Conservation (phyloP, 2,329 filamentous ascomycete genomes). For the Hortaea sp. region DNA sequence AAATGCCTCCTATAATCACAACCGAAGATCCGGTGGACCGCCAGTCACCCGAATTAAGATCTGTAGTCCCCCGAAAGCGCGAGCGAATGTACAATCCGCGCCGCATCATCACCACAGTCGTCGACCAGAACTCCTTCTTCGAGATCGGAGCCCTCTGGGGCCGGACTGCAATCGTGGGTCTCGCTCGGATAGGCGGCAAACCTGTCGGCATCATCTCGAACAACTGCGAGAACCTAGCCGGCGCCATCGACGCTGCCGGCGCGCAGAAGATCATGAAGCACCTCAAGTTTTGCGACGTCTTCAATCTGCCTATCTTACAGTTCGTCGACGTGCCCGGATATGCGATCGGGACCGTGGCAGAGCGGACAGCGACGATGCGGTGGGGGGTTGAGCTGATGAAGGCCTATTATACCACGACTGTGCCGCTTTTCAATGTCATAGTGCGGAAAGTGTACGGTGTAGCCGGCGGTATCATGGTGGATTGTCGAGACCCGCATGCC, state of each 20-base stretch:
- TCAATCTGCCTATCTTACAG: constrained; percentile 54
- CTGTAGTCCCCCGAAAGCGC: constrained; percentile 47
- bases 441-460: constrained; percentile 53
- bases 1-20: constrained; percentile 39
- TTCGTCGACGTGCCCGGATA: constrained; percentile 56
- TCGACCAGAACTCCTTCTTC: constrained; percentile 50
- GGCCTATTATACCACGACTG: constrained; percentile 53
- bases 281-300: constrained; percentile 54
- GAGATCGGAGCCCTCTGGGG: constrained; percentile 57
- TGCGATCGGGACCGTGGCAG: constrained; percentile 53
- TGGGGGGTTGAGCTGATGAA: constrained; percentile 53
- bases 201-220: constrained; percentile 51
- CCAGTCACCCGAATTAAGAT: constrained; percentile 39
- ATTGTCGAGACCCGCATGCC: constrained; percentile 50
- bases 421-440: constrained; percentile 54
- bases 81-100: constrained; percentile 52
- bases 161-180: constrained; percentile 49
- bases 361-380: constrained; percentile 54
- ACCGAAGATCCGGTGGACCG: constrained; percentile 42
- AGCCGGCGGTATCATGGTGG: constrained; percentile 55
- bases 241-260: constrained; percentile 50
- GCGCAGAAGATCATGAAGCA: constrained; percentile 52
- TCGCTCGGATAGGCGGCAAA: constrained; percentile 47
- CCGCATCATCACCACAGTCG: constrained; percentile 46
- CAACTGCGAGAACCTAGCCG: constrained; percentile 52